Conservation (phyloP, 306 rosid species). For the Cucumis cinereus region DNA sequence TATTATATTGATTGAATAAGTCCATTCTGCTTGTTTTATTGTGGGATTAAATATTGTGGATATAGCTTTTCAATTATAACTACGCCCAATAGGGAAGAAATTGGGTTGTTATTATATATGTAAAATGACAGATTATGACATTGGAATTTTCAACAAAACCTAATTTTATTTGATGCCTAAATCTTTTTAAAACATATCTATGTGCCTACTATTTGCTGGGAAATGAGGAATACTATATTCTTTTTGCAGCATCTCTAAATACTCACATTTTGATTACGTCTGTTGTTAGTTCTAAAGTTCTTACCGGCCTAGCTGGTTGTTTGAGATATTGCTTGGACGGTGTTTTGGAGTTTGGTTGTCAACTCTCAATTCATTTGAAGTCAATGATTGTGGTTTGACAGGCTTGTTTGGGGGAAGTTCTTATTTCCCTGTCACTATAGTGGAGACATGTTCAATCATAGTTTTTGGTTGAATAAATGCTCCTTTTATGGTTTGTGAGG, state of each 20-base stretch:
- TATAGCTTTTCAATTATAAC: neutral
- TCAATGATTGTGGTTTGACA: neutral
- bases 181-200: neutral
- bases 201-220: conserved; percentile 1
- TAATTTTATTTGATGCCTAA: neutral
- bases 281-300: neutral
- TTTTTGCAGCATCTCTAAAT: neutral
- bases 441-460: neutral
- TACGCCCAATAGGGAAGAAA: neutral
- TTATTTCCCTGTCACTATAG: neutral
- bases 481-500: neutral
- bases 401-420: neutral
- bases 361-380: neutral
- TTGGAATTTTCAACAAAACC: neutral
- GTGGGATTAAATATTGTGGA: neutral
- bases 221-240: neutral
- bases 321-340: conserved; percentile 8
- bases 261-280: neutral
- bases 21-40: neutral
- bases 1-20: neutral
- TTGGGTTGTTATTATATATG: neutral
- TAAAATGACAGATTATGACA: neutral
- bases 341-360: neutral
- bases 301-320: neutral
- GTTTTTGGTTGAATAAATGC: neutral